These are phyloP conservation scores for Polyporus tsugae DNA, from an alignment of 1,284 basidiomycete species.

Conservation along the genomic window DNA sequence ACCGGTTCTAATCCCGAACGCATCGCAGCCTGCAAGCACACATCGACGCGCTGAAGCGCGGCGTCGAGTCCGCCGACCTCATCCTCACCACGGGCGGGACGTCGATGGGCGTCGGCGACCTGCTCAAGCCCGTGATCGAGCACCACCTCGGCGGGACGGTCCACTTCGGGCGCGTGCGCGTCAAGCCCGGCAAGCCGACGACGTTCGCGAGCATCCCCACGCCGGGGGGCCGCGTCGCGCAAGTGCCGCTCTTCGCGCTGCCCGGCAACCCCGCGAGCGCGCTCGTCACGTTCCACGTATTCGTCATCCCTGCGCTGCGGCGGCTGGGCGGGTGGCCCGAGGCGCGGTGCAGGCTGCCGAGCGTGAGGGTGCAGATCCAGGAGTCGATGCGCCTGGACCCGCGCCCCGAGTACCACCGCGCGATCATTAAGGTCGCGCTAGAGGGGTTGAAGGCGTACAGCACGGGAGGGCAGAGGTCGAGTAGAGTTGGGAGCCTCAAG, in stretches of 20 bases:
- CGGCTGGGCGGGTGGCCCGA: slow-evolving; percentile 74
- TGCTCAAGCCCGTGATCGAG: slow-evolving; percentile 90
- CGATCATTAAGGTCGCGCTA: slow-evolving; percentile 58
- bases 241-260: slow-evolving; percentile 75
- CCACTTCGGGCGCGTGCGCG: slow-evolving; percentile 80
- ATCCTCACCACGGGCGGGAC: slow-evolving; percentile 89
- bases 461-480: slow-evolving; percentile 88
- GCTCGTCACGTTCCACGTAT: slow-evolving; percentile 87
- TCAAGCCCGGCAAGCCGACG: slow-evolving; percentile 85
- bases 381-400: slow-evolving; percentile 73
- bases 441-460: slow-evolving; percentile 71
- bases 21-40: slow-evolving; percentile 65
- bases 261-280: slow-evolving; percentile 92
- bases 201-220: slow-evolving; percentile 83
- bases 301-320: slow-evolving; percentile 84
- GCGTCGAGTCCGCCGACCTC: slow-evolving; percentile 73
- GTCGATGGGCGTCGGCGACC: slow-evolving; percentile 88
- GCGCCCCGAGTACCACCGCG: slow-evolving; percentile 86
- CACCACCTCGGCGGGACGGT: slow-evolving; percentile 76
- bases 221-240: slow-evolving; percentile 46
- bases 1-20: neutral
- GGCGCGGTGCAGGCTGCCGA: slow-evolving; percentile 65
- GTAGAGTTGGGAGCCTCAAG: slow-evolving; percentile 77
- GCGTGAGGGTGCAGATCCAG: slow-evolving; percentile 71
- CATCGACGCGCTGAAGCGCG: slow-evolving; percentile 61